A percentile compares a stretch with the other conserved stretches of the same genome.
phyloP scores from a whole-genome alignment of 345 rosid genomes.

The Ricinus communis region DNA sequence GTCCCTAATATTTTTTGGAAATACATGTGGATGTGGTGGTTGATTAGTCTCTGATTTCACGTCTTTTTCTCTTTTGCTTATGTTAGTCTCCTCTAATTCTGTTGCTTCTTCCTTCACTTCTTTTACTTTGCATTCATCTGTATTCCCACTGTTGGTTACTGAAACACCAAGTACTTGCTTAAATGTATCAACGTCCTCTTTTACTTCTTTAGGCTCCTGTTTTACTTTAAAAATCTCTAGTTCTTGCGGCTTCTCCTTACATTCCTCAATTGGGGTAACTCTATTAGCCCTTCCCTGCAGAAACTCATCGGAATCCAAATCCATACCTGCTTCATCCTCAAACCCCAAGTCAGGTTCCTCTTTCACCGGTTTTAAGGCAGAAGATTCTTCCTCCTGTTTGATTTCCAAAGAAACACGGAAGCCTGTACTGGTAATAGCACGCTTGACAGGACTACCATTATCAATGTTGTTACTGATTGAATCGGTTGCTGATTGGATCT shows the following conservation, averaged over 20 bases:
- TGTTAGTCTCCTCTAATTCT: neutral
- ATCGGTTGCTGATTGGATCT: neutral
- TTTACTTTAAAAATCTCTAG: too few relatives aligned
- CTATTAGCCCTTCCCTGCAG: constrained; percentile 15
- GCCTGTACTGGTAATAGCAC: neutral
- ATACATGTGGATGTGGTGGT: neutral
- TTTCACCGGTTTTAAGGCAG: constrained; percentile 6
- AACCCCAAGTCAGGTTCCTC: constrained; percentile 2
- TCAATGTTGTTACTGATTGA: neutral
- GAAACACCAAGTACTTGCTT: neutral
- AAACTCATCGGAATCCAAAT: constrained; percentile 20
- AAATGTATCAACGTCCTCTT: neutral
- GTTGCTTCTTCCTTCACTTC: neutral
- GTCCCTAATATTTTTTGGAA: too few relatives aligned
- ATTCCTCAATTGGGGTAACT: constrained; percentile 19
- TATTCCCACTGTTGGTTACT: too few relatives aligned
- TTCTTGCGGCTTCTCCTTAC: too few relatives aligned
- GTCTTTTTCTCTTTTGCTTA: neutral
- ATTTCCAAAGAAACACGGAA: constrained; percentile 5
- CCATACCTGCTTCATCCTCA: constrained; percentile 10
- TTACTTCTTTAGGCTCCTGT: neutral
- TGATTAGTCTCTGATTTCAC: neutral
- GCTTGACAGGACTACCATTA: neutral
- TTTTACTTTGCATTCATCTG: neutral
- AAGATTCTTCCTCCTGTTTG: neutral